These are phyloP conservation scores for Tagetes erecta DNA, from an alignment of 129 eudicot species.

Conservation along the genomic window DNA sequence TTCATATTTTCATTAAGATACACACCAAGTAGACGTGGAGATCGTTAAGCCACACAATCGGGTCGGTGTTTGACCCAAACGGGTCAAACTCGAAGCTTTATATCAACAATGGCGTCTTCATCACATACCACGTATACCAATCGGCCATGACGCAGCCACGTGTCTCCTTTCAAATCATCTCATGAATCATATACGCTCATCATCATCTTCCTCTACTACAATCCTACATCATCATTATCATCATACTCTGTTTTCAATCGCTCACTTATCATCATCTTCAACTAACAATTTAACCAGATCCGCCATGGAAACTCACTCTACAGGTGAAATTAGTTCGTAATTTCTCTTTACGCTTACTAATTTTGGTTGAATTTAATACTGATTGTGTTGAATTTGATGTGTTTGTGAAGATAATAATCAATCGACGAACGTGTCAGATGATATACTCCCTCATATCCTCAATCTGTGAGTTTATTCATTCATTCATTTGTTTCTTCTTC, in stretches of 20 bases:
- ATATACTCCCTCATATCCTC: conserved; percentile 65
- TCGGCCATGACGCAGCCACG: conserved; percentile 31
- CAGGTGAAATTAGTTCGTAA: conserved; percentile 24
- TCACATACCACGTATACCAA: not conserved
- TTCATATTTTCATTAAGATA: too few relatives aligned
- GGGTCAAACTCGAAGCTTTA: conserved; percentile 9
- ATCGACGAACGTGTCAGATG: conserved; percentile 43
- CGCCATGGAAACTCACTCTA: conserved; percentile 33
- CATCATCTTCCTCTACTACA: conserved; percentile 21
- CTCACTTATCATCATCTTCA: conserved; percentile 9
- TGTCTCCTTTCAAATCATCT: conserved; percentile 15
- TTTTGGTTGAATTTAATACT: not conserved
- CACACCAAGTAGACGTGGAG: conserved; percentile 8
- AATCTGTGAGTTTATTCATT: conserved; percentile 54
- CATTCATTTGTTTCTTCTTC: not conserved
- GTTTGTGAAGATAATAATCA: conserved; percentile 34
- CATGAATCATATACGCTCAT: conserved; percentile 28
- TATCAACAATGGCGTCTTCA: conserved; percentile 16
- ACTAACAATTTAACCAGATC: conserved; percentile 10
- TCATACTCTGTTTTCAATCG: conserved; percentile 4
- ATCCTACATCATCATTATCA: conserved; percentile 9
- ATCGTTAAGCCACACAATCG: not conserved
- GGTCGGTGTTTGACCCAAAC: conserved; percentile 4
- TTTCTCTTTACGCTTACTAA: not conserved
- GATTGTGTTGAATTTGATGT: conserved; percentile 19